Percentiles rank a stretch among this genome's conserved stretches.
These are phyloP conservation scores for Vaccinium vitisidaea DNA, from an alignment of 148 eudicot species.

Conservation along the genomic window DNA sequence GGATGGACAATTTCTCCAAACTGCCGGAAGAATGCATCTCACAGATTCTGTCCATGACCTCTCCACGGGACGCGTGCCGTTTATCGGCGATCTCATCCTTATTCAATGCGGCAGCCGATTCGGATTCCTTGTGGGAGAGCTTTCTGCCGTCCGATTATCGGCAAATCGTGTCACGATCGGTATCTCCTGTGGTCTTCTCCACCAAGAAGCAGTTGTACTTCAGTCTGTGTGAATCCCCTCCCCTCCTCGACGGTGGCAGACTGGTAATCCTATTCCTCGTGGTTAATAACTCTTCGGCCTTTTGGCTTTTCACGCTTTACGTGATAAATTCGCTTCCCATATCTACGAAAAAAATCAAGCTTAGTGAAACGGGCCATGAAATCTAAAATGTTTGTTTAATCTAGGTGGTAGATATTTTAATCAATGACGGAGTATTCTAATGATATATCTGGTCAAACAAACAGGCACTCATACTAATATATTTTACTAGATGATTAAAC, in stretches of 20 bases:
- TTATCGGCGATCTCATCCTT: constrained; percentile 16
- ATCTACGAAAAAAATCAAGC: no score
- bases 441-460: no score
- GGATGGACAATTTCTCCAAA: background rate
- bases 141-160: constrained; percentile 37
- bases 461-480: no score
- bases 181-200: background rate
- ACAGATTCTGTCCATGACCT: constrained; percentile 20
- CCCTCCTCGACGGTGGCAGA: constrained; percentile 8
- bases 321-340: no score
- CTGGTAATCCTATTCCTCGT: background rate
- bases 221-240: constrained; percentile 33
- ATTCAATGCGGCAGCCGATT: constrained; percentile 20
- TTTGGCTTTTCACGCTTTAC: no score
- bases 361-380: no score
- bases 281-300: background rate
- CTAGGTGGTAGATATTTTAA: no score
- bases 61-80: constrained; percentile 27
- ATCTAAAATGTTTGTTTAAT: no score
- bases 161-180: constrained; percentile 28
- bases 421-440: no score
- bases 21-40: constrained; percentile 28
- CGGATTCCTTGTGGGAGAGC: constrained; percentile 30
- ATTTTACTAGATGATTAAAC: no score
- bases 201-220: constrained; percentile 45